These are phyloP conservation scores for Drechslerella stenobrocha DNA, from an alignment of 2,329 filamentous ascomycete genomes.

Conservation along the genomic window DNA sequence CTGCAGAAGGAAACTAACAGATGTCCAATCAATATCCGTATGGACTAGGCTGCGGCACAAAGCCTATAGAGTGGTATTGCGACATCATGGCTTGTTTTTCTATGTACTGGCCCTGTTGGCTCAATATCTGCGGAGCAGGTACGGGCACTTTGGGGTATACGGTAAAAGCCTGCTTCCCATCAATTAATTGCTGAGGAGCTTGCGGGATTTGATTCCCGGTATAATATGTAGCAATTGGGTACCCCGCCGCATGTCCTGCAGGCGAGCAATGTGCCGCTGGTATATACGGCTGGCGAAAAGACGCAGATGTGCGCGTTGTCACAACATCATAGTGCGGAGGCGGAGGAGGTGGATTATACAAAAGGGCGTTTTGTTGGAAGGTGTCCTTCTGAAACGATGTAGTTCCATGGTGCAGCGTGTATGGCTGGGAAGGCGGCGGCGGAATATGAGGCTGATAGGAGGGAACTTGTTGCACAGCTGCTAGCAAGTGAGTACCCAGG, in stretches of 20 bases:
- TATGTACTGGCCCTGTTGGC: constrained; percentile 37
- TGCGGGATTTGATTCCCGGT: constrained; percentile 2
- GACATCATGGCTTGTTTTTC: constrained; percentile 16
- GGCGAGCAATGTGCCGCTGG: constrained; percentile 27
- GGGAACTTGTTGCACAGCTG: background rate
- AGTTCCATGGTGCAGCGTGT: constrained; percentile 5
- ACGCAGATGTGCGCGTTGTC: constrained; percentile 18
- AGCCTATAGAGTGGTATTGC: constrained; percentile 23
- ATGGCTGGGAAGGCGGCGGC: constrained; percentile 5
- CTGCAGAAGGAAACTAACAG: too few relatives aligned
- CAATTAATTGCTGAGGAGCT: constrained; percentile 5
- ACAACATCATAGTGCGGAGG: constrained; percentile 9
- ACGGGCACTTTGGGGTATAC: constrained; percentile 45
- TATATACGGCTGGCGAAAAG: constrained; percentile 21
- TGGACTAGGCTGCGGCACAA: constrained; percentile 5
- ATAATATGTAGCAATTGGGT: constrained; percentile 24
- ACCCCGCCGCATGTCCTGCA: constrained; percentile 16
- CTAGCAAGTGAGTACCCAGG: constrained; percentile 3
- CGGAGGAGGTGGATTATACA: constrained; percentile 20
- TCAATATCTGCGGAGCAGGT: constrained; percentile 31
- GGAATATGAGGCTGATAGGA: constrained; percentile 12
- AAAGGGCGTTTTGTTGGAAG: constrained; percentile 25
- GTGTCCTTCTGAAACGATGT: background rate
- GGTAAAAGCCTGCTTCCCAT: constrained; percentile 26
- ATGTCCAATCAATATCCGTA: constrained; percentile 23